Evolutionary conservation across 805 yeast genomes (phyloP).

Genomic region (Metschnikowia rubicola): DNA sequence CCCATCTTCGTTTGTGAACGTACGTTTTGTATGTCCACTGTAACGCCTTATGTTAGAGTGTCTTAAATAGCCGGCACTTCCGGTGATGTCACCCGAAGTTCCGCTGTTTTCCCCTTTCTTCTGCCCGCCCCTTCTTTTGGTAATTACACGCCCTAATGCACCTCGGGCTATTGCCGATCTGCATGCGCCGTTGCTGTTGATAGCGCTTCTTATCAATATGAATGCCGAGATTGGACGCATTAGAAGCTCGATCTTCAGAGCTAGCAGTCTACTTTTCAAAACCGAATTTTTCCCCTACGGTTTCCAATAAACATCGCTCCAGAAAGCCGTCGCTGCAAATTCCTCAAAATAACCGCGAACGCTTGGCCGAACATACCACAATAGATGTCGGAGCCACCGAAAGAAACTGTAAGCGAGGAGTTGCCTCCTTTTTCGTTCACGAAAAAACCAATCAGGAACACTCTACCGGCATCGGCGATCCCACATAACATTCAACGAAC

Average conservation of each 20-base stretch:
- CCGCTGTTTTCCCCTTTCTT: neutral
- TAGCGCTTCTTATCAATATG: slow-evolving; percentile 7
- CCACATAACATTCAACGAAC: slow-evolving; percentile 7
- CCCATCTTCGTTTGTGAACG: neutral
- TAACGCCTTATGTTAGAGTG: no score
- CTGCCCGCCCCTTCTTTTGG: neutral
- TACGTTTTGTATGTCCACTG: neutral
- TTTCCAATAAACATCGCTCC: no score
- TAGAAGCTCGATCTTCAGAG: neutral
- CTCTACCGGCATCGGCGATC: slow-evolving; percentile 11
- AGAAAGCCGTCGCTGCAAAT: no score
- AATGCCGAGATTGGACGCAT: slow-evolving; percentile 3
- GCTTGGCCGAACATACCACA: no score
- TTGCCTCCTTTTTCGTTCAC: slow-evolving; percentile 19
- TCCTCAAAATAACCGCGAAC: no score
- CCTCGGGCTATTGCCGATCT: neutral
- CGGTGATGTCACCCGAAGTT: neutral
- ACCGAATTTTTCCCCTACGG: no score
- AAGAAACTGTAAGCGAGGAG: slow-evolving; percentile 9
- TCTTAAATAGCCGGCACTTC: neutral
- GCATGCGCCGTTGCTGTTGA: slow-evolving; percentile 7
- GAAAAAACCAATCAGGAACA: slow-evolving; percentile 16
- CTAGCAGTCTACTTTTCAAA: neutral
- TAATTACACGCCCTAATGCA: neutral
- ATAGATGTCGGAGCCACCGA: neutral